phyloP scores from a whole-genome alignment of 2,329 filamentous ascomycete species.

The Hypoxylon rubiginosum region DNA sequence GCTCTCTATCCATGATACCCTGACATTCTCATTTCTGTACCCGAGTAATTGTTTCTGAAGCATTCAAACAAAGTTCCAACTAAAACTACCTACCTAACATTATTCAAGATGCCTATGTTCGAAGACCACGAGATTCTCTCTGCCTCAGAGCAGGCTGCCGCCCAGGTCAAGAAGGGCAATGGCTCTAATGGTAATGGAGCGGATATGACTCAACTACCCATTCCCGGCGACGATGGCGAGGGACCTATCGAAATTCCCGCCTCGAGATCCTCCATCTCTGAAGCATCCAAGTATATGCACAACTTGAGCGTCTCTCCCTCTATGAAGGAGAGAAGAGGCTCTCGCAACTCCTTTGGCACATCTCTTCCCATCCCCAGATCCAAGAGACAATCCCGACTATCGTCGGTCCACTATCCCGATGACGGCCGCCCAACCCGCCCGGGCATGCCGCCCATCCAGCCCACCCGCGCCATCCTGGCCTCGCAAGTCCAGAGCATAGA shows the following conservation, averaged over 20 bases:
- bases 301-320: conserved; percentile 76
- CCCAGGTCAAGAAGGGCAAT: conserved; percentile 44
- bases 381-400: conserved; percentile 77
- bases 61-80: conserved; percentile 4
- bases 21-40: conserved; percentile 6
- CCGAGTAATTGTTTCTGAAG: conserved; percentile 20
- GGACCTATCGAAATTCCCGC: conserved; percentile 78
- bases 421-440: conserved; percentile 62
- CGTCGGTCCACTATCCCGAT: conserved; percentile 64
- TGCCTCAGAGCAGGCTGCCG: conserved; percentile 48
- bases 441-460: conserved; percentile 70
- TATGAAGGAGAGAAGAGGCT: conserved; percentile 75
- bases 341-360: conserved; percentile 81
- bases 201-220: conserved; percentile 53
- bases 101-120: conserved; percentile 69
- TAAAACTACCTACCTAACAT: conserved; percentile 24
- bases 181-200: conserved; percentile 45
- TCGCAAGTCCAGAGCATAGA: conserved; percentile 78
- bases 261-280: conserved; percentile 75
- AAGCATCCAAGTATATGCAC: conserved; percentile 79
- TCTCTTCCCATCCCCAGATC: conserved; percentile 79
- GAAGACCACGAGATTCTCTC: conserved; percentile 69
- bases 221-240: conserved; percentile 60
- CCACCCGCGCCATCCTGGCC: conserved; percentile 76
- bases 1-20: conserved; percentile 21